Conservation (phyloP, 148 eudicot genomes). For the Dianthus caryophyllus region DNA sequence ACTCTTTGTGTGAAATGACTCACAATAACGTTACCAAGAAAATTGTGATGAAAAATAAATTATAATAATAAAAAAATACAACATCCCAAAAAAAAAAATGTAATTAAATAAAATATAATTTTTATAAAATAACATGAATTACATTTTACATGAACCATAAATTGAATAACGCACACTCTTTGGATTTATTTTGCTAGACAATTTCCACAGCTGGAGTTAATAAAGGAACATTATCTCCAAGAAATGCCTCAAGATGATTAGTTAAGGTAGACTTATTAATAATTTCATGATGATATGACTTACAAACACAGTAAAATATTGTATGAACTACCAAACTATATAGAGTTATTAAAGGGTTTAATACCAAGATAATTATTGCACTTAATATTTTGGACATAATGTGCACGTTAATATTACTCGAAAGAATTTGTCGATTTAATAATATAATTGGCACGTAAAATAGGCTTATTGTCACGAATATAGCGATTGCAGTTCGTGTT, state of each 20-base stretch:
- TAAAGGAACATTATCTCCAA: conserved; percentile 44
- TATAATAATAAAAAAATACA: too few relatives aligned
- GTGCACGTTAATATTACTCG: background rate
- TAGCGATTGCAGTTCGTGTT: conserved; percentile 15
- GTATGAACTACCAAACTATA: conserved; percentile 37
- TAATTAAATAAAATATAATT: too few relatives aligned
- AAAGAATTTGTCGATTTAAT: conserved; percentile 10
- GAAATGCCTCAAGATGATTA: conserved; percentile 38
- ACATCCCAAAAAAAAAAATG: too few relatives aligned
- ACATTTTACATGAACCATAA: too few relatives aligned
- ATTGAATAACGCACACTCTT: too few relatives aligned
- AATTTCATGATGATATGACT: conserved; percentile 49
- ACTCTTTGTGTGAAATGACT: too few relatives aligned
- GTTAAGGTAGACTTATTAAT: conserved; percentile 38
- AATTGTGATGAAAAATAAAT: too few relatives aligned
- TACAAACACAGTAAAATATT: conserved; percentile 54
- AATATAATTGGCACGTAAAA: conserved; percentile 6
- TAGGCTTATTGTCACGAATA: conserved; percentile 19
- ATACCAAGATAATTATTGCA: conserved; percentile 21
- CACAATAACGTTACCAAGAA: too few relatives aligned
- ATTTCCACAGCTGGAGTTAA: conserved; percentile 25
- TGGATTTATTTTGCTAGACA: background rate
- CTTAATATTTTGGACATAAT: conserved; percentile 10
- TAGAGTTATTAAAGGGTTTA: conserved; percentile 22
- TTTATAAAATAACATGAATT: too few relatives aligned